Base-by-base conservation (phyloP, 805 yeast genomes). In the Nadsonia fulvescens region DNA sequence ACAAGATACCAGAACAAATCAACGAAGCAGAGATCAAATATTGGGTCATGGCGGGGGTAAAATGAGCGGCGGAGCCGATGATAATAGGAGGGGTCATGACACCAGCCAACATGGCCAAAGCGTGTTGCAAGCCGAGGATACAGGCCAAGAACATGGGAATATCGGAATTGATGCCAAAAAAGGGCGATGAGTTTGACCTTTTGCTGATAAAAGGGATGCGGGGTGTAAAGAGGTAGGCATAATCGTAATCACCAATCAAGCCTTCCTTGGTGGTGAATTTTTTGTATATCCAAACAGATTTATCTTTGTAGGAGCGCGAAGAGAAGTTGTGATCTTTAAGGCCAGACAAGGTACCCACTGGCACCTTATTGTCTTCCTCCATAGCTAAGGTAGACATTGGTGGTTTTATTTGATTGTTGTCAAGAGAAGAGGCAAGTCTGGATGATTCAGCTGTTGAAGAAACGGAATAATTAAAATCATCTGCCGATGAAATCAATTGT, bases 41-140 rank as follows among this genome's bases (percentile, higher is more conserved):
- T 34, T 78, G 74, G 22, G 63, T 56, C 9, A 54, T 31, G 1
- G 49, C 57, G 7, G 54, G 38, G 17, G 49, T 52, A 24, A 82
- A 56, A 44, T 75, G 61, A 6, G 86, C 86, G 14, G 63, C 47
- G 8, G 58, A 39, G 0, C 82, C 56, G 25, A 79, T 75, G 36
- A 82, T 56, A 29, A 82, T 53, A 3, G 93, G 86, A 6, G 94
- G 93, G 5, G 89, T 57, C 18, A 76, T 74, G 26, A 82, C 66
- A 42, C 94, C 94, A 9, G 93, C 94, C 53, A 82, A 54, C 93
- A 83, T 82, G 14, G 94, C 70, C 36, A 82, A 49, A 1, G 92
- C 55, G 45, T 82, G 95, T 54, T 82, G 94, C 35, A 82, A 60
- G 10, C 95, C 94, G 17, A 83, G 61, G 7, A 82, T 30, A 31